These are phyloP conservation scores for Zychaea mexicana DNA, from an alignment of 371 early-diverging fungal species.

Conservation along the genomic window DNA sequence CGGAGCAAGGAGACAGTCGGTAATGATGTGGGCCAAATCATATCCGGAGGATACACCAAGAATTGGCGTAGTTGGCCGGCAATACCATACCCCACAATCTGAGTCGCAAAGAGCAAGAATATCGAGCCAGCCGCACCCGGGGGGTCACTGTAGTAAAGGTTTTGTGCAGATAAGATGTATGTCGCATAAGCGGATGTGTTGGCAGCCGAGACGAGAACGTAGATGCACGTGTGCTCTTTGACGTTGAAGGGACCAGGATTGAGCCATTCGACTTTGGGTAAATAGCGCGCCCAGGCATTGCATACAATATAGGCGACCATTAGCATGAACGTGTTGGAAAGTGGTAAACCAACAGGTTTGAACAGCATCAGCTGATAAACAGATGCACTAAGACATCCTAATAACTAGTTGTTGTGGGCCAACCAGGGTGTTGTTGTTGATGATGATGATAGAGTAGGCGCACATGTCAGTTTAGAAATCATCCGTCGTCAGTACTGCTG, in stretches of 20 bases:
- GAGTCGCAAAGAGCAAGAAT: conserved; percentile 62
- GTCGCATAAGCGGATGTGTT: conserved; percentile 49
- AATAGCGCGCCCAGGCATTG: conserved; percentile 27
- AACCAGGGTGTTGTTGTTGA: too few species aligned
- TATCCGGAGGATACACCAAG: conserved; percentile 79
- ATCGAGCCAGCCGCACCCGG: conserved; percentile 50
- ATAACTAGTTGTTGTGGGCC: conserved; percentile 25
- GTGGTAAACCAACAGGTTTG: conserved; percentile 41
- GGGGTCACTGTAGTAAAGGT: conserved; percentile 49
- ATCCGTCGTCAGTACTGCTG: too few species aligned
- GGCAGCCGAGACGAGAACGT: conserved; percentile 40
- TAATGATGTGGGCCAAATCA: conserved; percentile 89
- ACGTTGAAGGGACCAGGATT: conserved; percentile 52
- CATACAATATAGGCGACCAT: conserved; percentile 45
- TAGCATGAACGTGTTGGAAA: conserved; percentile 45
- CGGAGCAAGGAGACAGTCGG: conserved; percentile 75
- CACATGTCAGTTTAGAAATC: too few species aligned
- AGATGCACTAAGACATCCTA: conserved; percentile 40
- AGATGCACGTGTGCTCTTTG: conserved; percentile 47
- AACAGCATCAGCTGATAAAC: conserved; percentile 45
- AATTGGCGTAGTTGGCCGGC: conserved; percentile 78
- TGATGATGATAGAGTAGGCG: too few species aligned
- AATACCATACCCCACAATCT: conserved; percentile 84
- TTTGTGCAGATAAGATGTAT: conserved; percentile 58
- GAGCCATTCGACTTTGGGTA: conserved; percentile 33